Base-by-base conservation (phyloP, 345 rosid species). In the Bruguiera parviflora region DNA sequence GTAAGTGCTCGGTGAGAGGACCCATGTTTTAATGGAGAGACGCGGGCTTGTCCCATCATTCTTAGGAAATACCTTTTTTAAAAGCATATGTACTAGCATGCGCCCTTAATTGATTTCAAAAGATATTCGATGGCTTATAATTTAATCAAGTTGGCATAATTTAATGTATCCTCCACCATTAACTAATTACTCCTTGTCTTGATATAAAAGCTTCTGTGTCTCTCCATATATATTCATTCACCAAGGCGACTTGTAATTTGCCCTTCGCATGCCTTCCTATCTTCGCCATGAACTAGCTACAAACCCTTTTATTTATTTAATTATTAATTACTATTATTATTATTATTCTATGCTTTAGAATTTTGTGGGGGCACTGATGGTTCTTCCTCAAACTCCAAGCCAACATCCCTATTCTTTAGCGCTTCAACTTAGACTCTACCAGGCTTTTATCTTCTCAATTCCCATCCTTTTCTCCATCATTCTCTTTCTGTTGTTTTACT, bases 391-490 rank as follows among this genome's bases (percentile, higher is more conserved):
- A 69, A 61, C 86, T 67, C 88, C 89, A 71, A 49, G 71, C 62
- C 61, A 91, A 66, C 96, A 89, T 75, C 83, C 85, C 25, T 94
- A 94, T 69, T 88, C 96, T 64, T 90, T 87, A 79, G 96, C 85
- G 43, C 77, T 94, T 76, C 97, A 94, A 78, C 90, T 94, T 9
- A 94, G 89, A 74, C 93, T 94, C 39, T 94, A 91, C 73, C 97
- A 91, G 73, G 97, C 97, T 63, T 94, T 94, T 85, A 94, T 94
- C 66, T 94, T 94, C 79, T 94, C 98, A 58, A 91, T 94, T 70
- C 98, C 98, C 4, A 84, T 94, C 55, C 92, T 94, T 33, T 94
- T 94, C 73, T 91, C 97, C 25, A 85, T 94, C 63, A 94, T 94
- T 73, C 96, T 94, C 63, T 84, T 89, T 63, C 80, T 94, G 4